Base-by-base conservation (phyloP, 2,329 filamentous ascomycete species). In the Dissoconium aciculare region DNA sequence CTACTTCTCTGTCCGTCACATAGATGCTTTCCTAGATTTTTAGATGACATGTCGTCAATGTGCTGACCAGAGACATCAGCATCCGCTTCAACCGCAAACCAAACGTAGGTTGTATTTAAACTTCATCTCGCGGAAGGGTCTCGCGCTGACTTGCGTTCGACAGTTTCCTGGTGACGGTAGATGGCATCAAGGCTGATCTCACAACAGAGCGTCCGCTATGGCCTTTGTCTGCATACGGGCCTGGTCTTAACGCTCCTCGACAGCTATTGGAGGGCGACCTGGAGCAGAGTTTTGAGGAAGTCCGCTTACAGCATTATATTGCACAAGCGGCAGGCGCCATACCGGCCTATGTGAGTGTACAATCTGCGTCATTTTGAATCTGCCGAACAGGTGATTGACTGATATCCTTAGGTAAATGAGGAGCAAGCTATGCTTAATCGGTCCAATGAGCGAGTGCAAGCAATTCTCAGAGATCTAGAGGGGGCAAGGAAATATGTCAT, bases 231-330 rank as follows among this genome's bases (percentile, higher is more conserved):
- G 69, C 78, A 13, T 95, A 93, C 54, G 81, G 75, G 0, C 84
- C 85, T 0, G 78, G 78, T 3, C 67, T 63, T 45, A 71, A 84
- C 44, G 72, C 78, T 2, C 85, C 85, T 0, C 71, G 72, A 11
- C 83, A 93, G 55, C 65, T 94, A 1, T 85, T 93, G 46, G 4
- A 83, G 31, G 84, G 83, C 2, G 64, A 71, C 4, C 69, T 84
- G 11, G 87, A 95, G 53, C 78, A 84, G 53, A 92, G 83, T 47
- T 78, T 79, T 24, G 87, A 95, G 53, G 87, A 95, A 56, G 69
- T 92, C 51, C 70, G 84, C 29, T 51, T 85, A 15, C 58, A 63
- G 13, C 76, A 83, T 49, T 85, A 87, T 48, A 62, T 74, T 31
- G 70, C 70, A 2, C 60, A 64, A 24, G 66, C 70, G 5, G 49